Conservation (phyloP, 306 rosid species). For the Albizia julibrissin region DNA sequence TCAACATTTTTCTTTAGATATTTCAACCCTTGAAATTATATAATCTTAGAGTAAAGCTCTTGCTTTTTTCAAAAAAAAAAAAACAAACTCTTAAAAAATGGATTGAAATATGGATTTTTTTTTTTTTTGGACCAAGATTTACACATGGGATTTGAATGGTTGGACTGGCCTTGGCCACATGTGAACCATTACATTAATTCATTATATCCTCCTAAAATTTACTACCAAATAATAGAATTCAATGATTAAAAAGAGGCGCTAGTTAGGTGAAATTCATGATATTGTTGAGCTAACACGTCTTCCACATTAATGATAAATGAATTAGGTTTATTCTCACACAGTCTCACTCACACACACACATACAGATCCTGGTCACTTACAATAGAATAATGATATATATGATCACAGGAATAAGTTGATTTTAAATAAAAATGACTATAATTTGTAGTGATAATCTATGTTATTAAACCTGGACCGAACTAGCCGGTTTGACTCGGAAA, state of each 20-base stretch:
- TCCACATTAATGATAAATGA: conserved; percentile 2
- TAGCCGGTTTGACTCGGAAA: too few relatives aligned
- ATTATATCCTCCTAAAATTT: not conserved
- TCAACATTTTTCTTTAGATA: not conserved
- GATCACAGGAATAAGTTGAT: not conserved
- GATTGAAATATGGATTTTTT: not conserved
- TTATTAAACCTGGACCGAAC: too few relatives aligned
- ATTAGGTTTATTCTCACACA: not conserved
- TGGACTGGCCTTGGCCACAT: not conserved
- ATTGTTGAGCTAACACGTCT: not conserved
- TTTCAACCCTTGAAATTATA: not conserved
- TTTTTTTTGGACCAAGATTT: too few relatives aligned
- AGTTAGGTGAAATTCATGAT: not conserved
- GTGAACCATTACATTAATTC: not conserved
- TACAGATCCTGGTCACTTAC: not conserved
- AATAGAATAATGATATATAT: not conserved
- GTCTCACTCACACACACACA: not conserved
- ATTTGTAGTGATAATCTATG: not conserved
- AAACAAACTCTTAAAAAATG: not conserved
- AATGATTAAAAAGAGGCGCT: not conserved
- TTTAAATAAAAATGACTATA: not conserved
- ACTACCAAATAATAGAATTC: not conserved
- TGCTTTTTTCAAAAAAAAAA: not conserved
- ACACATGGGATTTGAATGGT: not conserved
- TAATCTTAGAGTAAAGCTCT: not conserved